Base-by-base conservation (phyloP, 306 rosid species). In the Cicer yamashitae region DNA sequence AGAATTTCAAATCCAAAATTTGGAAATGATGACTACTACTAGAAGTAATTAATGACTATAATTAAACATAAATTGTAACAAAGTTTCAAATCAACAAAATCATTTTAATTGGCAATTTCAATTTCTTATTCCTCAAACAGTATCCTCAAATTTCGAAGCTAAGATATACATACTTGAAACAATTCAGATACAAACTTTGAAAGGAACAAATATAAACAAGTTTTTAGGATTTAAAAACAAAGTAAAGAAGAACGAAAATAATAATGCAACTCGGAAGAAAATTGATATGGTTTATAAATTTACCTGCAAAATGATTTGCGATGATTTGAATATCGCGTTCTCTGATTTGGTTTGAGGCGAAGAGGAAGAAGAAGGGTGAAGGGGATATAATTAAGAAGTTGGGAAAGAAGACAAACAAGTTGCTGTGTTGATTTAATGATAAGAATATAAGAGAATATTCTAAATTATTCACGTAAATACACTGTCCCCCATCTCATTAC, bases 241-340 rank as follows among this genome's bases (percentile, higher is more conserved):
- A 15, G 8, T 51, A 10, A 63, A 5, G 4, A 53, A 7, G 1
- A 83, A 45, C 1, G 17, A 15, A 45, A 44, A 83, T 14, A 13
- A 3, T 25, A 68, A 40, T 34, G 39, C 4, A 18, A 52, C 2
- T 3, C 6, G 41, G 8, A 65, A 67, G 52, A 20, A 22, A 53
- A 62, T 7, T 10, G 18, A 74, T 0, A 68, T 14, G 45, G 13
- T 41, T 25, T 30, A 44, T 60, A 1, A 10, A 38, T 30, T 34
- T 78, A 74, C 86, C 83, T 67, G 22, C 0, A 0, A 40, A 51
- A 53, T 10, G 57, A 30, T 69, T 58, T 13, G 63, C 37, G 63
- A 40, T 6, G 30, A 13, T 17, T 18, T 30, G 15, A 62, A 54
- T 8, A 53, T 7, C 34, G 47, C 7, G 46, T 11, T 51, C 18